Evolutionary conservation across 1,284 basidiomycete genomes (phyloP).

Genomic region (Schizophyllum amplum): DNA sequence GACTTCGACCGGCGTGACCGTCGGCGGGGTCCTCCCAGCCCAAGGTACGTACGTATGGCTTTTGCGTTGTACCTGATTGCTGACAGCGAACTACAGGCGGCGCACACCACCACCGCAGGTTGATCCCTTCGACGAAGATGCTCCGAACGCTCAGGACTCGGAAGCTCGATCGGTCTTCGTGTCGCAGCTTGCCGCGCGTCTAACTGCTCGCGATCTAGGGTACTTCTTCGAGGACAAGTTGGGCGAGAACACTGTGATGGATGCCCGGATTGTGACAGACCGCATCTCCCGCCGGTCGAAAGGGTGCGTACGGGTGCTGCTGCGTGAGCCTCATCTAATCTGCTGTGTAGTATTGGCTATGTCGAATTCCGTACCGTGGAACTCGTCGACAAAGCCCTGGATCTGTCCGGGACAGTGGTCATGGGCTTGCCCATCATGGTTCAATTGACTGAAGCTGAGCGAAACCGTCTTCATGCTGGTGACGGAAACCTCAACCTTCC

Average conservation of each 20-base stretch:
- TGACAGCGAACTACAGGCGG: slow-evolving; percentile 2
- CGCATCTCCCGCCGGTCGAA: slow-evolving; percentile 89
- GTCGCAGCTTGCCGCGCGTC: slow-evolving; percentile 91
- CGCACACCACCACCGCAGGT: background rate
- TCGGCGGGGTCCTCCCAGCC: slow-evolving; percentile 26
- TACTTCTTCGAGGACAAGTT: slow-evolving; percentile 98
- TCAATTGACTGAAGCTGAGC: slow-evolving; percentile 92
- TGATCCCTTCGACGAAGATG: slow-evolving; percentile 61
- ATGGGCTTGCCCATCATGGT: slow-evolving; percentile 98
- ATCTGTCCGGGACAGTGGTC: slow-evolving; percentile 87
- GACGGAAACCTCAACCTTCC: slow-evolving; percentile 75
- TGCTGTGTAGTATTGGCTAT: slow-evolving; percentile 69
- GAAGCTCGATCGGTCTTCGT: slow-evolving; percentile 98
- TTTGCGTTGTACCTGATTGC: slow-evolving; percentile 6
- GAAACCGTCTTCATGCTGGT: slow-evolving; percentile 82
- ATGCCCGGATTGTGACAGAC: slow-evolving; percentile 93
- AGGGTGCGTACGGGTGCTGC: slow-evolving; percentile 53
- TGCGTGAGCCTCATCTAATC: slow-evolving; percentile 21
- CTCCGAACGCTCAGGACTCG: slow-evolving; percentile 80
- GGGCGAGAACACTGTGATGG: slow-evolving; percentile 86
- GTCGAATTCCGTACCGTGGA: slow-evolving; percentile 92
- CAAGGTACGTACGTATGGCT: slow-evolving; percentile 30
- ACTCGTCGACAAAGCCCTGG: slow-evolving; percentile 84
- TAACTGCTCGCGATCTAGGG: slow-evolving; percentile 92
- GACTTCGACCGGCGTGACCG: slow-evolving; percentile 36